Evolutionary conservation across 177 flowering plant genomes (phyloP).

Genomic region (Telopea speciosissima): DNA sequence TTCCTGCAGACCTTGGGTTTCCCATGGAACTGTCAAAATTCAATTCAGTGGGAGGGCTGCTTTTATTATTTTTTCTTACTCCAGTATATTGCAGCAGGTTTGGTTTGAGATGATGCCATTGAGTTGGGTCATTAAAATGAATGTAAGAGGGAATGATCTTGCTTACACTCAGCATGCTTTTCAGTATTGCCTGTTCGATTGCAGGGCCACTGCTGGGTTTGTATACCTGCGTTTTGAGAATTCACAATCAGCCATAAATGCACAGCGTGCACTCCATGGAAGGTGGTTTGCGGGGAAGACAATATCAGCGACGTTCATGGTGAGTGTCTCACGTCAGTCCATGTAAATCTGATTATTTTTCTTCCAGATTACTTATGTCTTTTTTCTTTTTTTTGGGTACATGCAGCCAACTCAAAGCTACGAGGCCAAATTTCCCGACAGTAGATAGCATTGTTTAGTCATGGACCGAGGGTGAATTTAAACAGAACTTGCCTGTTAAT

Average conservation of each 20-base stretch:
- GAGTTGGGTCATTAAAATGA: not conserved
- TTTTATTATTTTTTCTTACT: too few relatives aligned
- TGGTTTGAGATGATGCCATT: not conserved
- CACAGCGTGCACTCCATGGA: slow-evolving; percentile 82
- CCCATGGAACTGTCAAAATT: too few relatives aligned
- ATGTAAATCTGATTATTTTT: not conserved
- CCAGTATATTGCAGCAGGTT: too few relatives aligned
- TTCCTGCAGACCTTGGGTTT: too few relatives aligned
- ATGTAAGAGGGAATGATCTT: not conserved
- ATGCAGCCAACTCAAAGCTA: slow-evolving; percentile 59
- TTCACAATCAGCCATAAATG: slow-evolving; percentile 43
- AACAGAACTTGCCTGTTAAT: not conserved
- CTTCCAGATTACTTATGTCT: not conserved
- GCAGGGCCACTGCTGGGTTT: slow-evolving; percentile 77
- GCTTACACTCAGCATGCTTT: too few relatives aligned
- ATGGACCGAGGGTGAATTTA: not conserved
- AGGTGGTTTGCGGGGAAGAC: slow-evolving; percentile 98
- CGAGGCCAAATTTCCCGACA: slow-evolving; percentile 60
- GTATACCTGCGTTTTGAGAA: slow-evolving; percentile 72
- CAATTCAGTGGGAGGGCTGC: too few relatives aligned
- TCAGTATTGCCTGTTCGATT: not conserved
- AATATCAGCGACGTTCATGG: slow-evolving; percentile 95
- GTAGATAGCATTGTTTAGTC: slow-evolving; percentile 23
- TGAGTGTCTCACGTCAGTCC: slow-evolving; percentile 7
- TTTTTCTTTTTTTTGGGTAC: not conserved